Evolutionary conservation across 805 yeast genomes (phyloP).

Genomic region (Candida nanaspora): DNA sequence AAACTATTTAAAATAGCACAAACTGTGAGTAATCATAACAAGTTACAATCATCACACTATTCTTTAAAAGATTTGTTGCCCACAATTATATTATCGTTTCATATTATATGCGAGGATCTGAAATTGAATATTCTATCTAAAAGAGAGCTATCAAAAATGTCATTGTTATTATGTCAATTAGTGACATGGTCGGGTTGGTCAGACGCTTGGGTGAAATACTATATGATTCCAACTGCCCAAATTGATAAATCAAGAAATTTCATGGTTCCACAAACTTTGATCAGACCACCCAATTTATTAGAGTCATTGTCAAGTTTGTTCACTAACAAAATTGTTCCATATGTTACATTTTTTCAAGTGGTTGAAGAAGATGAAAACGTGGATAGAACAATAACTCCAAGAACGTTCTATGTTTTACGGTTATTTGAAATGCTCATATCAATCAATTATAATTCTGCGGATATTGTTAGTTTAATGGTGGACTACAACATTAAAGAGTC

Average conservation of each 20-base stretch:
- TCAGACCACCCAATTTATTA: conserved; percentile 54
- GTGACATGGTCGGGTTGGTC: conserved; percentile 73
- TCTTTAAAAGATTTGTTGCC: conserved; percentile 50
- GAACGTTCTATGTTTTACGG: conserved; percentile 51
- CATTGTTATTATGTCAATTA: conserved; percentile 51
- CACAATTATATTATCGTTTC: conserved; percentile 59
- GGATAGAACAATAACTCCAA: conserved; percentile 57
- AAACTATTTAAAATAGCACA: conserved; percentile 16
- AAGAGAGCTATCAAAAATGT: conserved; percentile 32
- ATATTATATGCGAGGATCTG: conserved; percentile 70
- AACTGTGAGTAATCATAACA: conserved; percentile 10
- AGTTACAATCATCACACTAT: conserved; percentile 19
- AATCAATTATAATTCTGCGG: conserved; percentile 39
- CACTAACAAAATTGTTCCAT: conserved; percentile 40
- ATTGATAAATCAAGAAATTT: conserved; percentile 36
- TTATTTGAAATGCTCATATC: conserved; percentile 60
- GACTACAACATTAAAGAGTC: conserved; percentile 43
- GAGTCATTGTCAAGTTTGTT: conserved; percentile 48
- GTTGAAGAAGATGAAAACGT: conserved; percentile 53
- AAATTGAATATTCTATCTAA: conserved; percentile 45
- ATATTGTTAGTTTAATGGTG: conserved; percentile 55
- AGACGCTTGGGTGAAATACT: conserved; percentile 52
- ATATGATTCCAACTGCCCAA: conserved; percentile 27
- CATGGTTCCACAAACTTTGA: conserved; percentile 36
- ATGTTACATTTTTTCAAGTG: conserved; percentile 58